These are phyloP conservation scores for Pyrenula aspistea DNA, from an alignment of 495 filamentous ascomycete species.

Conservation along the genomic window DNA sequence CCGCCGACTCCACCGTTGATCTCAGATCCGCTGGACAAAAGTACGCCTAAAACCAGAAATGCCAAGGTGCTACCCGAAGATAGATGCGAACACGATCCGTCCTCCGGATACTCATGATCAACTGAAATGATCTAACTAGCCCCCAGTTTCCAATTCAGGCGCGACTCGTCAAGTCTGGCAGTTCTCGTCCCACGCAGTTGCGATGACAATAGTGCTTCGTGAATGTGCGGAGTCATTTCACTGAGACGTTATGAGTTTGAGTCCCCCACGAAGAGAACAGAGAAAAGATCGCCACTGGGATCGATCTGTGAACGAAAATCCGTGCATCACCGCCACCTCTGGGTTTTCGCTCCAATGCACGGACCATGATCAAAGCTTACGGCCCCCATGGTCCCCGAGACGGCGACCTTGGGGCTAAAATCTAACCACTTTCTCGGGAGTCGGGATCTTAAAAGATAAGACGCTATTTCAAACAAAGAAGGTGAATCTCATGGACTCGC, in stretches of 20 bases:
- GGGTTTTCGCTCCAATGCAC: neutral
- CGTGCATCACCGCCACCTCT: neutral
- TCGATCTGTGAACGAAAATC: neutral
- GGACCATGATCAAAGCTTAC: neutral
- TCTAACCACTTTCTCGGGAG: neutral
- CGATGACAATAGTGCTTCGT: no score
- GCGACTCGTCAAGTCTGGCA: no score
- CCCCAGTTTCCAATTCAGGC: neutral
- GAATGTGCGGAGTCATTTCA: no score
- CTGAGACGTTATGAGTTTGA: no score
- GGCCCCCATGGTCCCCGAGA: neutral
- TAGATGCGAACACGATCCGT: neutral
- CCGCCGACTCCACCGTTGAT: neutral
- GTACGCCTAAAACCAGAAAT: neutral
- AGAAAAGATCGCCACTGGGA: neutral
- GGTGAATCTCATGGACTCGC: no score
- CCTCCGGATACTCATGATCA: neutral
- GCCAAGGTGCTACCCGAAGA: no score
- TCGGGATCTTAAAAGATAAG: no score
- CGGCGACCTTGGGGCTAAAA: neutral
- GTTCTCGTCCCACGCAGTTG: no score
- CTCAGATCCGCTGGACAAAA: neutral
- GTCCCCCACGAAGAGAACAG: no score
- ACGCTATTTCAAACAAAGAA: no score
- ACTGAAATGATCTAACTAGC: neutral